Conservation (phyloP, 768 basidiomycete genomes). For the Suillus subaureus region DNA sequence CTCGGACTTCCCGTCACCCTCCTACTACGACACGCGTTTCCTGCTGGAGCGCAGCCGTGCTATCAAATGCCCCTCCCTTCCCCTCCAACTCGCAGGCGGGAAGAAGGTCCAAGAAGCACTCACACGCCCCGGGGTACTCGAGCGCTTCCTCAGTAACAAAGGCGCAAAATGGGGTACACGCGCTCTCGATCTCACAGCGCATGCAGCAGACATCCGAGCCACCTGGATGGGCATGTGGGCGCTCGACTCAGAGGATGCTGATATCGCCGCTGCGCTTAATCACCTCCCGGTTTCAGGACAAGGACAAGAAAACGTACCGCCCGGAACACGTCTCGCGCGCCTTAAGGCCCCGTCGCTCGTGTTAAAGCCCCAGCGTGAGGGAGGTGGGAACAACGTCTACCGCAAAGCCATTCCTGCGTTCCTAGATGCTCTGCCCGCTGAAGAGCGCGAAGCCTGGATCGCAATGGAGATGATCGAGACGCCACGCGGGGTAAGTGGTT, state of each 20-base stretch:
- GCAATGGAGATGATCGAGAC: slow-evolving; percentile 92
- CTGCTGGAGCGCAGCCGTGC: slow-evolving; percentile 79
- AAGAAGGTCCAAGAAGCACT: slow-evolving; percentile 96
- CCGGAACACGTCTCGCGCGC: slow-evolving; percentile 25
- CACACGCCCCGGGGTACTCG: slow-evolving; percentile 69
- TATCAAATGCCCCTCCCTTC: slow-evolving; percentile 91
- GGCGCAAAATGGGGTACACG: slow-evolving; percentile 33
- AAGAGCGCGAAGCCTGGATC: slow-evolving; percentile 86
- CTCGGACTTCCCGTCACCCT: slow-evolving; percentile 67
- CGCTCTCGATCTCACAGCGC: slow-evolving; percentile 28
- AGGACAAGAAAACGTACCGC: slow-evolving; percentile 15
- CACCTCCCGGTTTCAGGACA: not conserved
- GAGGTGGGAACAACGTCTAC: slow-evolving; percentile 97
- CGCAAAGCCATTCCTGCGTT: slow-evolving; percentile 78
- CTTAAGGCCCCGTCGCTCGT: slow-evolving; percentile 59
- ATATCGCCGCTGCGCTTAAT: slow-evolving; percentile 2
- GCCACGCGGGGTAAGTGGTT: slow-evolving; percentile 66
- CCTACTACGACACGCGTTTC: slow-evolving; percentile 73
- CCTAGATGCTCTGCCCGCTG: slow-evolving; percentile 58
- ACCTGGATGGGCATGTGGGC: slow-evolving; percentile 94
- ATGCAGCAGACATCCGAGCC: slow-evolving; percentile 54
- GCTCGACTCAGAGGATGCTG: slow-evolving; percentile 45
- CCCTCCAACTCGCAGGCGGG: slow-evolving; percentile 91
- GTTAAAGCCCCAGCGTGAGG: slow-evolving; percentile 97
- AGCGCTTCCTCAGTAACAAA: slow-evolving; percentile 62